Evolutionary conservation across 345 rosid genomes (phyloP).

Genomic region (Punica granatum): DNA sequence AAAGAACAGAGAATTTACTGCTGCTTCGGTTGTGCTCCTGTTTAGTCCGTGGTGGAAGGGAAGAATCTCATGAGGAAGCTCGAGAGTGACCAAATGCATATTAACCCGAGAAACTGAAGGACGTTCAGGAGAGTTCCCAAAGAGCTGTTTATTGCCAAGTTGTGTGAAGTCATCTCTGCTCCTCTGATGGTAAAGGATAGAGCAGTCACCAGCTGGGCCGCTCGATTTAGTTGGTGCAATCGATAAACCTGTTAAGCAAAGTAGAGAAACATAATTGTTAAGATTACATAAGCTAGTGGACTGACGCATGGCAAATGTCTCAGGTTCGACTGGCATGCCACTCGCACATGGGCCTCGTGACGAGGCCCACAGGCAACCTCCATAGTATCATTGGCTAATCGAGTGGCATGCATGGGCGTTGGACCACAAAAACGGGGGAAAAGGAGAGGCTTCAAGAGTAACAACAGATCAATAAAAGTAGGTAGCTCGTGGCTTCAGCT

Average conservation of each 20-base stretch:
- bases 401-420: too few relatives aligned
- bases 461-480: background rate
- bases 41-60: conserved; percentile 21
- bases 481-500: conserved; percentile 15
- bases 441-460: too few relatives aligned
- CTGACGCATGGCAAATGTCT: too few relatives aligned
- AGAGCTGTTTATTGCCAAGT: conserved; percentile 82
- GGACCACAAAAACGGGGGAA: too few relatives aligned
- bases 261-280: background rate
- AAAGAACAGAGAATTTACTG: background rate
- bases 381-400: too few relatives aligned
- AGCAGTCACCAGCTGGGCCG: conserved; percentile 92
- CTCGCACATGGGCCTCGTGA: too few relatives aligned
- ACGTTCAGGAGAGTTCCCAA: conserved; percentile 75
- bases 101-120: conserved; percentile 79
- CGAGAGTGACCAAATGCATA: conserved; percentile 94
- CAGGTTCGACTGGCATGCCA: too few relatives aligned
- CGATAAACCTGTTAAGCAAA: conserved; percentile 65
- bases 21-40: background rate
- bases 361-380: too few relatives aligned
- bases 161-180: conserved; percentile 78
- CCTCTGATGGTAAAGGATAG: conserved; percentile 82
- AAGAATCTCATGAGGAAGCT: conserved; percentile 79
- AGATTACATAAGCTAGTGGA: background rate
- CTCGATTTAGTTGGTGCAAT: conserved; percentile 94